Conservation (phyloP, 2,329 filamentous ascomycete species). For the Xylariaceae sp. region DNA sequence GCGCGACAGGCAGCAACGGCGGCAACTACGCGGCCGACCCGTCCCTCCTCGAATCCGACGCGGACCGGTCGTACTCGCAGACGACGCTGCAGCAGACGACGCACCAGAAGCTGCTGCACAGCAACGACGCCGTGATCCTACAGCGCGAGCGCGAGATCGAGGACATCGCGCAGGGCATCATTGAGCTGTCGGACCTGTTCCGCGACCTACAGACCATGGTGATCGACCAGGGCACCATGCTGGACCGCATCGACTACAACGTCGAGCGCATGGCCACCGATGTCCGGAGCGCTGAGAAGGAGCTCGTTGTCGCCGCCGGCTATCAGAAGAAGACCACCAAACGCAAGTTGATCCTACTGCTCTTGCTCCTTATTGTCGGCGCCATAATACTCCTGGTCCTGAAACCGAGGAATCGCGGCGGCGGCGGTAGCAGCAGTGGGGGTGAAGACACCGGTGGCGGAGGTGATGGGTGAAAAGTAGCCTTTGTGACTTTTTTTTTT, state of each 20-base stretch:
- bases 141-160: constrained; percentile 97
- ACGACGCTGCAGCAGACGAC: constrained; percentile 78
- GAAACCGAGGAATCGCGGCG: constrained; percentile 66
- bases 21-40: constrained; percentile 73
- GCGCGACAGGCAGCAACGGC: constrained; percentile 35
- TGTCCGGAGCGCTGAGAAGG: constrained; percentile 90
- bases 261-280: constrained; percentile 94
- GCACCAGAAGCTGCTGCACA: constrained; percentile 63
- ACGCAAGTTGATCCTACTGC: constrained; percentile 87
- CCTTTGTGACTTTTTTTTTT: constrained; percentile 4
- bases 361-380: constrained; percentile 80
- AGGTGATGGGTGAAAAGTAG: neutral
- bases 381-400: constrained; percentile 82
- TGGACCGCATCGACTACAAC: constrained; percentile 97
- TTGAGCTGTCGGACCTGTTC: constrained; percentile 95
- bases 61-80: constrained; percentile 90
- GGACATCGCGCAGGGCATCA: constrained; percentile 97
- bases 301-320: constrained; percentile 82
- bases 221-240: constrained; percentile 86
- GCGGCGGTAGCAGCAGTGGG: constrained; percentile 6
- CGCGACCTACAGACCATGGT: constrained; percentile 96
- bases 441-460: constrained; percentile 5
- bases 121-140: constrained; percentile 81
- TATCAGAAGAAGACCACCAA: constrained; percentile 91
- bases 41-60: constrained; percentile 88